phyloP scores from a whole-genome alignment of 768 basidiomycete genomes.

The Cyathus striatus region DNA sequence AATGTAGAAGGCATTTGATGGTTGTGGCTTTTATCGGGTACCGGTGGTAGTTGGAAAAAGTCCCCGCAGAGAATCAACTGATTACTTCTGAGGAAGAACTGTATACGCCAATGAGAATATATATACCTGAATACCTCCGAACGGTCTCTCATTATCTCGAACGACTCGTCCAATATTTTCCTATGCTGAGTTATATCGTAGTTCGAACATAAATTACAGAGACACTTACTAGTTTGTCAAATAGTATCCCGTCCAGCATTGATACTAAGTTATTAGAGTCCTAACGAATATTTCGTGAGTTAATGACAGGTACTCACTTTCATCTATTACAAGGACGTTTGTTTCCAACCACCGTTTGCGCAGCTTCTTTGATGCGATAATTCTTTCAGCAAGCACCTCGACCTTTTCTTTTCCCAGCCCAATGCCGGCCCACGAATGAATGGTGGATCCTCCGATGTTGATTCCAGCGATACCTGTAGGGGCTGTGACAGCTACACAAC shows the following conservation, averaged over 20 bases:
- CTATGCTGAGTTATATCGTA: constrained; percentile 12
- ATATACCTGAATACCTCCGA: constrained; percentile 63
- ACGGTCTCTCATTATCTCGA: constrained; percentile 38
- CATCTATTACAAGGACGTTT: constrained; percentile 63
- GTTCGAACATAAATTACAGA: constrained; percentile 7
- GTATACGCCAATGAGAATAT: neutral
- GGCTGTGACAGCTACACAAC: constrained; percentile 54
- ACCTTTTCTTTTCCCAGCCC: constrained; percentile 49
- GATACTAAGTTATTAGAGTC: constrained; percentile 42
- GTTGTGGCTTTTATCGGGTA: constrained; percentile 35
- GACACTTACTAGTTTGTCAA: constrained; percentile 61
- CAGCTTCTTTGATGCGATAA: constrained; percentile 13
- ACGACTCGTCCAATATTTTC: constrained; percentile 35
- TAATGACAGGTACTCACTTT: constrained; percentile 38
- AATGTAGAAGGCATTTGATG: constrained; percentile 45
- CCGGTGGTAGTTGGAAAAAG: constrained; percentile 79
- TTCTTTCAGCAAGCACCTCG: constrained; percentile 32
- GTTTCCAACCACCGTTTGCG: constrained; percentile 46
- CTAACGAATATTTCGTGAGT: neutral
- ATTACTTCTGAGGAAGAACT: neutral
- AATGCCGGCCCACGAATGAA: constrained; percentile 66
- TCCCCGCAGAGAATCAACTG: constrained; percentile 73
- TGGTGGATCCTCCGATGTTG: constrained; percentile 65
- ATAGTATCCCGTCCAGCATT: constrained; percentile 67
- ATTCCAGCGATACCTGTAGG: constrained; percentile 62